These are phyloP conservation scores for Geotrichum candidum DNA, from an alignment of 1,139 yeast species.

Conservation along the genomic window DNA sequence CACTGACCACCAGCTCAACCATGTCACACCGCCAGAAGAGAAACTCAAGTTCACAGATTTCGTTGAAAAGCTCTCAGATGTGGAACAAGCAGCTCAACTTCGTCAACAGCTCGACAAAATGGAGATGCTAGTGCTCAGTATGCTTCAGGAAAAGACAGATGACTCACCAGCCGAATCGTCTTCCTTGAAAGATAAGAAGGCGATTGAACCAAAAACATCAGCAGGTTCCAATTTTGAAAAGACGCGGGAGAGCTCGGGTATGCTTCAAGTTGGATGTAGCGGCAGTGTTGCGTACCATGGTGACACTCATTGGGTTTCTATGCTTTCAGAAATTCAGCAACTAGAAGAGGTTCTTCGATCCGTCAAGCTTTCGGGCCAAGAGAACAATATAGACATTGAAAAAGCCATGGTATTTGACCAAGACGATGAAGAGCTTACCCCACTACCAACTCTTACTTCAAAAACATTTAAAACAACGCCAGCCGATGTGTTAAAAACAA, in stretches of 20 bases:
- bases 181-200: slow-evolving; percentile 13
- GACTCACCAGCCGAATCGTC: neutral
- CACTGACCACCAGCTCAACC: neutral
- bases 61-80: slow-evolving; percentile 6
- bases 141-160: slow-evolving; percentile 18
- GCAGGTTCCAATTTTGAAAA: neutral
- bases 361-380: neutral
- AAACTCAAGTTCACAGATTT: neutral
- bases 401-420: slow-evolving; percentile 10
- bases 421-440: neutral
- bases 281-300: slow-evolving; percentile 36
- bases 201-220: slow-evolving; percentile 17
- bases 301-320: slow-evolving; percentile 35
- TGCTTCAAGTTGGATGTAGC: slow-evolving; percentile 32
- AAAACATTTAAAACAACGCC: neutral
- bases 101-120: slow-evolving; percentile 30
- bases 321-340: slow-evolving; percentile 29
- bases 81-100: slow-evolving; percentile 20
- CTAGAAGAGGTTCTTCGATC: slow-evolving; percentile 2
- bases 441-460: neutral
- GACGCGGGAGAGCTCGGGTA: slow-evolving; percentile 24
- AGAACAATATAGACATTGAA: slow-evolving; percentile 4
- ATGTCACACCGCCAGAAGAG: neutral
- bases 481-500: slow-evolving; percentile 25
- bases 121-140: slow-evolving; percentile 29